Evolutionary conservation across 2,329 filamentous ascomycete species (phyloP).

Genomic region (Metarhizium robertsii): DNA sequence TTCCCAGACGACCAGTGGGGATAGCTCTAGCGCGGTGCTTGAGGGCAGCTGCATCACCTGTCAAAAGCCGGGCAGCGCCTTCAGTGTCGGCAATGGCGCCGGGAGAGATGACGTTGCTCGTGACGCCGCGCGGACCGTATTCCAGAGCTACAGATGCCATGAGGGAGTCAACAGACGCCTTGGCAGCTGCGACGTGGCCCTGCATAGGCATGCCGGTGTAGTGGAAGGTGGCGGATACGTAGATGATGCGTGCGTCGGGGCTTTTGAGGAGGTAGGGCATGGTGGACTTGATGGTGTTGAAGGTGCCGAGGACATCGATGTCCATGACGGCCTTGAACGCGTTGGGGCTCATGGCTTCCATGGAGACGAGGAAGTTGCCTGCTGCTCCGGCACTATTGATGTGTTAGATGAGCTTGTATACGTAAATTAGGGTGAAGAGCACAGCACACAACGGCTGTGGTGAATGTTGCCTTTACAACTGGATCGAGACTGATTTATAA

Average conservation of each 20-base stretch:
- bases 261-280: constrained; percentile 72
- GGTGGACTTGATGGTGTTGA: constrained; percentile 89
- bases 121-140: constrained; percentile 79
- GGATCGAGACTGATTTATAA: neutral
- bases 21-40: constrained; percentile 36
- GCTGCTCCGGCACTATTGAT: constrained; percentile 77
- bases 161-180: constrained; percentile 82
- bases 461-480: neutral
- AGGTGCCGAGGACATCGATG: constrained; percentile 89
- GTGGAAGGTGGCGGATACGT: constrained; percentile 84
- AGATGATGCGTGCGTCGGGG: constrained; percentile 73
- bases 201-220: constrained; percentile 81
- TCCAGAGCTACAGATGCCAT: constrained; percentile 74
- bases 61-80: constrained; percentile 57
- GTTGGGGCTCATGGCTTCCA: constrained; percentile 73
- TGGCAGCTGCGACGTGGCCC: constrained; percentile 83
- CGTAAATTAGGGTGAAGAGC: neutral
- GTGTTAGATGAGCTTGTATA: neutral
- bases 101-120: constrained; percentile 80
- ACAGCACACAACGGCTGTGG: neutral
- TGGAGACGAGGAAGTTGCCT: constrained; percentile 87
- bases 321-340: constrained; percentile 95
- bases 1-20: constrained; percentile 68
- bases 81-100: constrained; percentile 83
- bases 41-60: constrained; percentile 22